A percentile compares a stretch with the other conserved stretches of the same genome.
phyloP scores from a whole-genome alignment of 306 rosid species.

The Vicia sativa region DNA sequence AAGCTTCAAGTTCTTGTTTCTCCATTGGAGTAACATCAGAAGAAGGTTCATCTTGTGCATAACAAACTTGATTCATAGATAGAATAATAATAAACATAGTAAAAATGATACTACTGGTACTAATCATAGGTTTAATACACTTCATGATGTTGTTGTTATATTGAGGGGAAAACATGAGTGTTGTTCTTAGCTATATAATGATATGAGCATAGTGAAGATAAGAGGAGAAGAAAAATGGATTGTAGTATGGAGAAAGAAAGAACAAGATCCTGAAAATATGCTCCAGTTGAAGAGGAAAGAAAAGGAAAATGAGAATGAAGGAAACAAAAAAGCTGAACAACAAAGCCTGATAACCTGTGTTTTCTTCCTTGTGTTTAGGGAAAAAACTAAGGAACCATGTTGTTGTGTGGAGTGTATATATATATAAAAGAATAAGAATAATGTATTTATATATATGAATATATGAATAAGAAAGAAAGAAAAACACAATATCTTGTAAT shows the following conservation, averaged over 20 bases:
- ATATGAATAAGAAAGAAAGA: constrained; percentile 20
- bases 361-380: constrained; percentile 52
- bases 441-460: not conserved
- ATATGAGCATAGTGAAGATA: constrained; percentile 19
- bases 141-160: constrained; percentile 53
- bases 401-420: not conserved
- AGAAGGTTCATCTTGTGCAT: constrained; percentile 51
- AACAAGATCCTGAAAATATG: constrained; percentile 45
- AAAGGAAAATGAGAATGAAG: constrained; percentile 25
- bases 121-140: constrained; percentile 4
- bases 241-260: constrained; percentile 43
- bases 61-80: constrained; percentile 45
- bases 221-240: constrained; percentile 1
- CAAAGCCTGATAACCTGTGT: constrained; percentile 38
- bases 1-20: constrained; percentile 67
- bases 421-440: not conserved
- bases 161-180: not conserved
- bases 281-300: constrained; percentile 19
- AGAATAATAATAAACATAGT: constrained; percentile 41
- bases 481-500: constrained; percentile 32
- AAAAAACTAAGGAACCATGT: constrained; percentile 55
- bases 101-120: not conserved
- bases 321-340: constrained; percentile 50
- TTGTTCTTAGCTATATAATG: not conserved
- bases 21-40: constrained; percentile 75